Base-by-base conservation (phyloP, 2,329 filamentous ascomycete species). In the Lachnellula arida region DNA sequence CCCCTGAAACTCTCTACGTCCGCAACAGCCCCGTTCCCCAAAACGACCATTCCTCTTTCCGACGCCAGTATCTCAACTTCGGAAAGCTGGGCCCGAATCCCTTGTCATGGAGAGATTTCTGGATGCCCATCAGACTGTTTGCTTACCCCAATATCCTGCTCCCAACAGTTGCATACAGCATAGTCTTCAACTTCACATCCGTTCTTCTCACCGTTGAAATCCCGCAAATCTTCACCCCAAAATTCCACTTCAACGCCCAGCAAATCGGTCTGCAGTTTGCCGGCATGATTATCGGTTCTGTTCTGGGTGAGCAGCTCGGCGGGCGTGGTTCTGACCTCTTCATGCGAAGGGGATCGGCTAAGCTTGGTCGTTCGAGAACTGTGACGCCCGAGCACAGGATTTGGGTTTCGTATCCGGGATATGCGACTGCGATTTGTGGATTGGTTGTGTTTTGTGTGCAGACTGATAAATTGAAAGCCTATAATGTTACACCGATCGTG, bases 251-350 rank as follows among this genome's bases (percentile, higher is more conserved):
- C 69, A 78, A 82, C 62, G 64, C 79, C 0, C 75, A 84, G 67
- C 76, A 83, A 55, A 73, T 84, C 12, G 82, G 81, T 0, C 73
- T 85, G 2, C 80, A 85, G 57, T 81, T 80, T 60, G 69, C 83
- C 9, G 76, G 76, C 4, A 70, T 83, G 51, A 80, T 85, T 46
- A 72, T 84, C 39, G 81, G 82, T 2, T 78, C 76, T 2, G 66
- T 84, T 7, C 70, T 84, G 11, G 82, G 82, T 28, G 82, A 85
- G 66, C 80, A 82, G 63, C 64, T 83, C 5, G 81, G 80, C 48
- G 81, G 81, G 2, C 71, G 74, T 32, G 63, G 78, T 25, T 80
- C 76, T 4, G 81, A 84, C 65, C 70, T 70, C 40, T 84, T 76
- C 76, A 80, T 80, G 74, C 71, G 70, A 46, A 60, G 70, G 17